phyloP scores from a whole-genome alignment of 1,284 basidiomycete genomes.

The Ustilago tritici region DNA sequence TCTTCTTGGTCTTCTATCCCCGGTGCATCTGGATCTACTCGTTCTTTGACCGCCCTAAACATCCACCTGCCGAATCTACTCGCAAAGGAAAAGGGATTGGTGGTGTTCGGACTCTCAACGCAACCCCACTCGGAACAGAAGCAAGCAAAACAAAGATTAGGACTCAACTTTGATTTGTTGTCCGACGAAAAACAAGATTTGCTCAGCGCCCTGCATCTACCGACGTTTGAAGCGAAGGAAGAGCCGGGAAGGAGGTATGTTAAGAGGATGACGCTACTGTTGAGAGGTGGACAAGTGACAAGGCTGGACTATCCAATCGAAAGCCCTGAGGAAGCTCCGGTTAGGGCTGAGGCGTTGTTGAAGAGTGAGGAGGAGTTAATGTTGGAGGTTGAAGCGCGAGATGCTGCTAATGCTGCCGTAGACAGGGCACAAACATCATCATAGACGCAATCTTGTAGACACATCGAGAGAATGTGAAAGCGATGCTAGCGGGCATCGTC shows the following conservation, averaged over 20 bases:
- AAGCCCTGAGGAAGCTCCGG: constrained; percentile 39
- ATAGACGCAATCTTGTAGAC: neutral
- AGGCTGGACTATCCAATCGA: constrained; percentile 59
- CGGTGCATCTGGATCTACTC: constrained; percentile 39
- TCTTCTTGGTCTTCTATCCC: constrained; percentile 38
- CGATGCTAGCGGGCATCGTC: too few species aligned
- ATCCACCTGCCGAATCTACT: constrained; percentile 25
- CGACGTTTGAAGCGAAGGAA: constrained; percentile 39
- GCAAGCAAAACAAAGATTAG: constrained; percentile 27
- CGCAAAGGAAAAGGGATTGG: constrained; percentile 43
- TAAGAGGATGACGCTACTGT: constrained; percentile 56
- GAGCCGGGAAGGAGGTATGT: constrained; percentile 25
- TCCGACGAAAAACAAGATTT: constrained; percentile 36
- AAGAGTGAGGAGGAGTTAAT: constrained; percentile 41
- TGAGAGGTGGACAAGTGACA: constrained; percentile 59
- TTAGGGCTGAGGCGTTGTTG: constrained; percentile 52
- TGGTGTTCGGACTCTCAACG: constrained; percentile 58
- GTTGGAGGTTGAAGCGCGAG: constrained; percentile 44
- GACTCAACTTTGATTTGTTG: constrained; percentile 43
- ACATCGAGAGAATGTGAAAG: too few species aligned
- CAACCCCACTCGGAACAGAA: constrained; percentile 39
- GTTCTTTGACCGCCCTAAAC: constrained; percentile 47
- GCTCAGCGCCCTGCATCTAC: constrained; percentile 46
- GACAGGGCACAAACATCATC: constrained; percentile 5
- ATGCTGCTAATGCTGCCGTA: constrained; percentile 36